Base-by-base conservation (phyloP, 495 filamentous ascomycete genomes). In the Tuber aestivum region DNA sequence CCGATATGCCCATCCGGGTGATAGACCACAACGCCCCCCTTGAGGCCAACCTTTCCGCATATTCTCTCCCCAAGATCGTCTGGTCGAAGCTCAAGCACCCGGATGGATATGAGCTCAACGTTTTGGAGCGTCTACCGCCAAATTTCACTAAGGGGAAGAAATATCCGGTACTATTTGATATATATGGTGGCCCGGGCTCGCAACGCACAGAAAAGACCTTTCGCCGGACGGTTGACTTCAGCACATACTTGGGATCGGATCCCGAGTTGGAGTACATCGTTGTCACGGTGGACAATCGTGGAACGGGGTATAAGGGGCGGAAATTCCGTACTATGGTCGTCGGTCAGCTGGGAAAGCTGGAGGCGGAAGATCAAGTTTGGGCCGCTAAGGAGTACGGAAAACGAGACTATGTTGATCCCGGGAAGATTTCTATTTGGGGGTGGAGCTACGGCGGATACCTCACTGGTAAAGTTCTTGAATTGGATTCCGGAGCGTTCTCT, bases 381-480 rank as follows among this genome's bases (percentile, higher is more conserved):
- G 87, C 87, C 0, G 88, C 87, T 1, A 82, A 84, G 69, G 79
- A 85, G 76, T 84, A 87, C 10, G 83, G 83, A 21, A 82, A 80
- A 45, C 82, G 82, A 61, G 16, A 77, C 1, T 89, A 85, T 74
- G 85, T 90, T 70, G 87, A 90, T 76, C 76, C 80, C 21, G 79
- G 83, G 68, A 83, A 87, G 45, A 88, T 91, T 40, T 87, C 84
- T 1, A 88, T 90, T 69, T 89, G 87, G 84, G 89, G 89, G 0
- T 90, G 88, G 88, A 86, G 84, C 18, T 90, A 85, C 72, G 89
- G 89, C 6, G 89, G 89, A 1, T 91, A 89, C 79, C 81, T 90
- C 9, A 84, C 87, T 0, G 78, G 85, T 23, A 90, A 90, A 79
- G 87, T 89, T 0, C 80, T 89, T 9, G 89, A 90, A 75, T 81